Percentiles rank a stretch among this genome's conserved stretches.
Evolutionary conservation across 2,329 filamentous ascomycete genomes (phyloP).

Genomic region (Colletotrichum coccodes): DNA sequence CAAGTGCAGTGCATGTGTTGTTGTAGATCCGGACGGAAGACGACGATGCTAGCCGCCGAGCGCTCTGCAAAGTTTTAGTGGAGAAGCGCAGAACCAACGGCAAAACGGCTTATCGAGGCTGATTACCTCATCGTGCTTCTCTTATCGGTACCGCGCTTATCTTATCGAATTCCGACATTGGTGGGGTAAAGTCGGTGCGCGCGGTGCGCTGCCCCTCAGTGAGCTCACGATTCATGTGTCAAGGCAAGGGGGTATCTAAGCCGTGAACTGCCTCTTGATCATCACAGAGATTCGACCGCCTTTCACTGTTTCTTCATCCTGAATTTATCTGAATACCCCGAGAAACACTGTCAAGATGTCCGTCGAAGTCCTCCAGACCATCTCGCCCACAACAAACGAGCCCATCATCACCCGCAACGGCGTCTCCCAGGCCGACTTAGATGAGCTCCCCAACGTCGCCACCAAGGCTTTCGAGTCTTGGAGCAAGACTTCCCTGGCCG

Average conservation of each 20-base stretch:
- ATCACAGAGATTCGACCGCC: neutral
- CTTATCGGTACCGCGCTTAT: conserved; percentile 8
- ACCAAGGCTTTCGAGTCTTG: conserved; percentile 81
- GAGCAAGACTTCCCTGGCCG: conserved; percentile 77
- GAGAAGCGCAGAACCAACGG: neutral
- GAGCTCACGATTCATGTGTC: conserved; percentile 31
- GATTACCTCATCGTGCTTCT: conserved; percentile 31
- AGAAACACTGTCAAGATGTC: conserved; percentile 59
- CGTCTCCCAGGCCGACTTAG: conserved; percentile 75
- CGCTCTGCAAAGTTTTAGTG: conserved; percentile 27
- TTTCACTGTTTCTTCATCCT: neutral
- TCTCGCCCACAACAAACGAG: conserved; percentile 91
- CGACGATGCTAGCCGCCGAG: conserved; percentile 3
- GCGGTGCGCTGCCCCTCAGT: conserved; percentile 34
- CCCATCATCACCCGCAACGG: conserved; percentile 83
- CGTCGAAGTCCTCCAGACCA: conserved; percentile 76
- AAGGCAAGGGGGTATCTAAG: conserved; percentile 22
- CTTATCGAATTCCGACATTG: too few relatives aligned
- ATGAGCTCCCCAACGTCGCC: conserved; percentile 76
- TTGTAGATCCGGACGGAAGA: neutral
- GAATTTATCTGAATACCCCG: neutral
- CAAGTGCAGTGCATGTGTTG: neutral
- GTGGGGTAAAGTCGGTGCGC: too few relatives aligned
- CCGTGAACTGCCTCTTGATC: conserved; percentile 11
- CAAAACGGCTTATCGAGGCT: neutral